Evolutionary conservation across 768 basidiomycete species (phyloP).

Genomic region (Tylopilus rubrobrunneus): DNA sequence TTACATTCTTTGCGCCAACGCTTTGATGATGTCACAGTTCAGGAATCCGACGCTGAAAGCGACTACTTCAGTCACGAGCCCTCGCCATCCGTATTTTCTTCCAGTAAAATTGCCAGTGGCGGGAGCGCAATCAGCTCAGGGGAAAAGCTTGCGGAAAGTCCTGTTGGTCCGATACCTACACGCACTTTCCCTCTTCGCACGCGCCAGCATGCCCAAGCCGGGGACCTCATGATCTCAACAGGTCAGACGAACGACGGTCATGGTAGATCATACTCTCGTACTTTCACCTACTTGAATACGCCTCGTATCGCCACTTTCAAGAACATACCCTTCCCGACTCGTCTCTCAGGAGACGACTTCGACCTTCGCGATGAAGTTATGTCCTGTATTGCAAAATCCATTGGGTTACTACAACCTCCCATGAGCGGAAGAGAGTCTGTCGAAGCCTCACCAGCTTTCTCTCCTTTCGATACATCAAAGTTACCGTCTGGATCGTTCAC

Average conservation of each 20-base stretch:
- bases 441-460: constrained; percentile 62
- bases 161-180: constrained; percentile 8
- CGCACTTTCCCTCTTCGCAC: constrained; percentile 25
- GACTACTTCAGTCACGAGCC: constrained; percentile 50
- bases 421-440: constrained; percentile 63
- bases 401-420: constrained; percentile 87
- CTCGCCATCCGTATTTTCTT: constrained; percentile 17
- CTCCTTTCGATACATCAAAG: constrained; percentile 41
- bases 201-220: constrained; percentile 66
- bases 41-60: constrained; percentile 45
- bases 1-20: constrained; percentile 85
- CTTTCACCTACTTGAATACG: constrained; percentile 47
- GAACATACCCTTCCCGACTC: constrained; percentile 20
- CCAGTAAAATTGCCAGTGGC: constrained; percentile 18
- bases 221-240: constrained; percentile 66
- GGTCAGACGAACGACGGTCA: constrained; percentile 44
- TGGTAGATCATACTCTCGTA: constrained; percentile 44
- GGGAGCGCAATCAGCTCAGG: constrained; percentile 17
- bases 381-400: constrained; percentile 96
- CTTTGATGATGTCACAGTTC: constrained; percentile 61
- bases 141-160: constrained; percentile 25
- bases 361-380: constrained; percentile 96
- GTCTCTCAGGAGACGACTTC: constrained; percentile 62
- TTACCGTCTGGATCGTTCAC: constrained; percentile 39
- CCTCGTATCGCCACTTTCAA: constrained; percentile 39